phyloP scores from a whole-genome alignment of 2,329 filamentous ascomycete species.

The Teratosphaeria epicoccoides region DNA sequence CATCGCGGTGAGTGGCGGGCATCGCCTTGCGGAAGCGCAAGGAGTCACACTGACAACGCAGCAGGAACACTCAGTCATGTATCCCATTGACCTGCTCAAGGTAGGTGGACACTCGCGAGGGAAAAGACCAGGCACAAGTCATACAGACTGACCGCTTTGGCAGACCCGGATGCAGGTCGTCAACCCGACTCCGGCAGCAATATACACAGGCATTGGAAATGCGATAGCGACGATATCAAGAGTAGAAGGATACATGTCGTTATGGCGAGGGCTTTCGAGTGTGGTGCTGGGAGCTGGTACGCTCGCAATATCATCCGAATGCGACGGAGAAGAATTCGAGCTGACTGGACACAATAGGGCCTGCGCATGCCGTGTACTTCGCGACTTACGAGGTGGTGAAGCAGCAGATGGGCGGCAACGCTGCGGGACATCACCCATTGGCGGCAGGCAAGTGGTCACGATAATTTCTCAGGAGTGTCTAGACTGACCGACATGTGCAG shows the following conservation, averaged over 20 bases:
- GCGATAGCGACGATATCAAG: conserved; percentile 86
- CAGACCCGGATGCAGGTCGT: conserved; percentile 98
- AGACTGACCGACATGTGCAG: conserved; percentile 40
- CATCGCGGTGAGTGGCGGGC: conserved; percentile 61
- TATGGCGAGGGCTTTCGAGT: conserved; percentile 95
- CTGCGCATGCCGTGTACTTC: conserved; percentile 96
- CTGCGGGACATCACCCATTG: conserved; percentile 79
- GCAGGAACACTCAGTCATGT: conserved; percentile 98
- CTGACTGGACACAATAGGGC: conserved; percentile 48
- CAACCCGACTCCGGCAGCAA: conserved; percentile 66
- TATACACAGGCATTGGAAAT: conserved; percentile 84
- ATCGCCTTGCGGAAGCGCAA: not conserved
- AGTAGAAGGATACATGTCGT: conserved; percentile 76
- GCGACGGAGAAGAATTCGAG: conserved; percentile 7
- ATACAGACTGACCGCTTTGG: not conserved
- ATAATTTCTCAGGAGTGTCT: not conserved
- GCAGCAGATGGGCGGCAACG: conserved; percentile 88
- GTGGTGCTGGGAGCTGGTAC: conserved; percentile 87
- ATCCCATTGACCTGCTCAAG: conserved; percentile 96
- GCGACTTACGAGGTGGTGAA: conserved; percentile 92
- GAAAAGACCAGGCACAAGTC: not conserved
- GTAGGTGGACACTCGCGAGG: conserved; percentile 43
- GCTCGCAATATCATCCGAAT: conserved; percentile 8
- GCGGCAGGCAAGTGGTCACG: conserved; percentile 59
- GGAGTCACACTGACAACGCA: conserved; percentile 13